Evolutionary conservation across 192 early-diverging fungal species (phyloP).

Genomic region (Pilobolus umbonatus): DNA sequence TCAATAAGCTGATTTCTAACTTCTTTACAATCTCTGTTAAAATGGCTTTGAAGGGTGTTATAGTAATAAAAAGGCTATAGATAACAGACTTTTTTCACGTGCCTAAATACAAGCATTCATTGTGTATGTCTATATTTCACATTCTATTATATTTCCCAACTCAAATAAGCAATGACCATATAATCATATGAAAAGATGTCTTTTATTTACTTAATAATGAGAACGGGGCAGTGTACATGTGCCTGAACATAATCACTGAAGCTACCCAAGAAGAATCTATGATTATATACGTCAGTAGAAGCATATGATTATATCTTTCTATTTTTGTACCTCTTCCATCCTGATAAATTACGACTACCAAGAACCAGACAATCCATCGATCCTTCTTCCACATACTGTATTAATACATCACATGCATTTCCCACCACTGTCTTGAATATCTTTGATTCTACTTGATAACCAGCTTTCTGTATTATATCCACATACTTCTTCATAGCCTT

Average conservation of each 20-base stretch:
- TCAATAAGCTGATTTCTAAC: no score
- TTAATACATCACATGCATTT: conserved; percentile 24
- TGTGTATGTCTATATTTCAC: background rate
- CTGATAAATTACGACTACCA: conserved; percentile 30
- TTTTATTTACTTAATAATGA: conserved; percentile 31
- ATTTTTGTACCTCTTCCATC: conserved; percentile 33
- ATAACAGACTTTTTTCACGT: background rate
- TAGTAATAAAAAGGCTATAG: background rate
- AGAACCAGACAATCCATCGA: conserved; percentile 34
- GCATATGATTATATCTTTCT: background rate
- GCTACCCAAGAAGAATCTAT: conserved; percentile 32
- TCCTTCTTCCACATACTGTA: conserved; percentile 27
- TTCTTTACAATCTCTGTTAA: background rate
- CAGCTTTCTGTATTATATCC: background rate
- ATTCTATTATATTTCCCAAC: no score
- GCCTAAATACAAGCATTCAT: background rate
- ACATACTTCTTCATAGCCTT: conserved; percentile 5
- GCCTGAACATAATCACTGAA: conserved; percentile 35
- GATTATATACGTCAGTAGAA: no score
- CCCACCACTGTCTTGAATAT: conserved; percentile 14
- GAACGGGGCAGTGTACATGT: conserved; percentile 32
- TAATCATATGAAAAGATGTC: background rate
- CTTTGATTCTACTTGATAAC: conserved; percentile 10
- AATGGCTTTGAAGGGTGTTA: background rate
- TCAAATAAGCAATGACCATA: no score